Conservation (phyloP, 177 flowering plant species). For the Tripterygium wilfordii region DNA sequence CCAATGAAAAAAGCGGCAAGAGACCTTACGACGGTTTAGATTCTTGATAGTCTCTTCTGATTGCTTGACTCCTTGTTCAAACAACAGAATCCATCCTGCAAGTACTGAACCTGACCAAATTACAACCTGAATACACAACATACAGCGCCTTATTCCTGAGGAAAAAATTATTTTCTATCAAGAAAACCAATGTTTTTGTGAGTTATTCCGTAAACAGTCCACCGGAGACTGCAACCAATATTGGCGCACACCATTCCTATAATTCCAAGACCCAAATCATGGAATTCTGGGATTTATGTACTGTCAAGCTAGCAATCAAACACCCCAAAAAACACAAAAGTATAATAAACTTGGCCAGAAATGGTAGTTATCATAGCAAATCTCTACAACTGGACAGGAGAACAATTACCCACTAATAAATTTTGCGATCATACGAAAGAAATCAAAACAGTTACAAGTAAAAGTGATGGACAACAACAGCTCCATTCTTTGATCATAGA, state of each 20-base stretch:
- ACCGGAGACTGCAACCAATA: slow-evolving; percentile 47
- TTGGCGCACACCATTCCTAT: slow-evolving; percentile 67
- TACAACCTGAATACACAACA: slow-evolving; percentile 51
- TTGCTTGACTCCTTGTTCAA: slow-evolving; percentile 28
- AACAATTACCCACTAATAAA: too few relatives aligned
- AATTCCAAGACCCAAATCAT: slow-evolving; percentile 39
- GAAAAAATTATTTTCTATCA: slow-evolving; percentile 58
- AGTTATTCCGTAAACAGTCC: slow-evolving; percentile 42
- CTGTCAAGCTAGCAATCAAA: slow-evolving; percentile 35
- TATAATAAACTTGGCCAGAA: slow-evolving; percentile 29
- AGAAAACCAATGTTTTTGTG: slow-evolving; percentile 35
- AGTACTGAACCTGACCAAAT: slow-evolving; percentile 52
- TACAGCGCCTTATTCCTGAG: slow-evolving; percentile 54
- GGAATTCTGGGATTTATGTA: slow-evolving; percentile 10
- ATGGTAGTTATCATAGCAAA: too few relatives aligned
- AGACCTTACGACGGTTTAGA: slow-evolving; percentile 37
- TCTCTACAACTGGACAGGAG: too few relatives aligned
- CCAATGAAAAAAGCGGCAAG: slow-evolving; percentile 40
- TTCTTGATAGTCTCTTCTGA: slow-evolving; percentile 19
- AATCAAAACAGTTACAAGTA: too few relatives aligned
- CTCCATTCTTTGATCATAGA: too few relatives aligned
- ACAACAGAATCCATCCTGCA: slow-evolving; percentile 44
- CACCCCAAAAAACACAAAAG: slow-evolving; percentile 24
- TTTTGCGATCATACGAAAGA: too few relatives aligned
- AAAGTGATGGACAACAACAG: too few relatives aligned